phyloP scores from a whole-genome alignment of 257 asterid species.

The Avicennia marina region DNA sequence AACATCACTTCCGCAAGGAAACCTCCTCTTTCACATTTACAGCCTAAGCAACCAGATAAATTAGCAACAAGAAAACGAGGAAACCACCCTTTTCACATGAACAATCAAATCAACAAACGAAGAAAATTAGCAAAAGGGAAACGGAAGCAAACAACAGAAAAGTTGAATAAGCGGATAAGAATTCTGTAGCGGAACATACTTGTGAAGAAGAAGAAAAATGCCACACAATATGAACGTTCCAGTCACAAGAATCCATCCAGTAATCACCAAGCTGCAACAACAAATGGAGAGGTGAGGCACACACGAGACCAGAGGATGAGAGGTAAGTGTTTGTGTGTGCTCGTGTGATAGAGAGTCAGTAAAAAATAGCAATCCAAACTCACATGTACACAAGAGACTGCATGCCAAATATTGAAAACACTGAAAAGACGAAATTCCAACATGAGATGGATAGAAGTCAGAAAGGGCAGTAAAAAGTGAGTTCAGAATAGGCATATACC shows the following conservation, averaged over 20 bases:
- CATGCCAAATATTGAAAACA: slow-evolving; percentile 78
- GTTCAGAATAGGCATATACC: slow-evolving; percentile 37
- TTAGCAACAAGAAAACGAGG: too few species aligned
- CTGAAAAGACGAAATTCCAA: slow-evolving; percentile 38
- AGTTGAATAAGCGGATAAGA: not conserved
- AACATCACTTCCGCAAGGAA: too few species aligned
- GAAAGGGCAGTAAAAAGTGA: not conserved
- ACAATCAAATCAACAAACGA: not conserved
- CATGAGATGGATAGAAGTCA: slow-evolving; percentile 15
- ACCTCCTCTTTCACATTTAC: too few species aligned
- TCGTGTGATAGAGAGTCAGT: not conserved
- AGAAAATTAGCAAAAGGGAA: not conserved
- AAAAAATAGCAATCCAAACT: slow-evolving; percentile 32
- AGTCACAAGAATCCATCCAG: slow-evolving; percentile 89
- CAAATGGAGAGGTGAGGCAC: not conserved
- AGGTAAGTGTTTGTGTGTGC: not conserved
- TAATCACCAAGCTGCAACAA: slow-evolving; percentile 69
- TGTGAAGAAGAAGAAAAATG: slow-evolving; percentile 80
- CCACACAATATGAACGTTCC: slow-evolving; percentile 83
- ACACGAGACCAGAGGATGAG: not conserved
- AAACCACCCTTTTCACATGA: too few species aligned
- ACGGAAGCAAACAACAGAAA: not conserved
- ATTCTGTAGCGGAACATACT: slow-evolving; percentile 31
- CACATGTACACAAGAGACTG: slow-evolving; percentile 76
- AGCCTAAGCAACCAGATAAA: too few species aligned